These are phyloP conservation scores for Fusarium fujikuroi DNA, from an alignment of 2,329 filamentous ascomycete genomes.

Conservation along the genomic window DNA sequence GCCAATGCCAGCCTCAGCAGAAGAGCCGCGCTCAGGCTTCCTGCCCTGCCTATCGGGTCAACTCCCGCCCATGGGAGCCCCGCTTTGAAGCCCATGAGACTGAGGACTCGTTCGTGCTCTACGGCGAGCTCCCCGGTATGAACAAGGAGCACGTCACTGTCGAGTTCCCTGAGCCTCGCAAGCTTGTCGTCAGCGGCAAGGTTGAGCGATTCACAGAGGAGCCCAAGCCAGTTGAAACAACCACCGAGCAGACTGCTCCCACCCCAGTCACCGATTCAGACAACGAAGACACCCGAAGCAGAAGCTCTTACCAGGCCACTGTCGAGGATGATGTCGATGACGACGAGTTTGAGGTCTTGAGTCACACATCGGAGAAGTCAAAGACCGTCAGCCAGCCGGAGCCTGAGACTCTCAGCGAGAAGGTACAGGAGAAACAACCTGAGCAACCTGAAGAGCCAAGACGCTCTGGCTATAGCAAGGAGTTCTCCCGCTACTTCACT, in stretches of 20 bases:
- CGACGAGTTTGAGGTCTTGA: conserved; percentile 24
- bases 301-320: conserved; percentile 23
- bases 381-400: neutral
- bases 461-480: conserved; percentile 53
- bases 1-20: conserved; percentile 20
- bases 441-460: conserved; percentile 49
- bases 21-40: conserved; percentile 38
- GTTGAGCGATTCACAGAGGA: conserved; percentile 65
- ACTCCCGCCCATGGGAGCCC: conserved; percentile 11
- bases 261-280: neutral
- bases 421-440: neutral
- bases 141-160: conserved; percentile 76
- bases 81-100: conserved; percentile 36
- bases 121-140: conserved; percentile 80
- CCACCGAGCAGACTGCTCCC: neutral
- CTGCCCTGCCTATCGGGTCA: neutral
- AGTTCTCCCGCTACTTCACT: conserved; percentile 72
- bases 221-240: neutral
- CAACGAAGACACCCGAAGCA: conserved; percentile 21
- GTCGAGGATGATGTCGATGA: conserved; percentile 23
- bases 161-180: conserved; percentile 78
- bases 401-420: neutral
- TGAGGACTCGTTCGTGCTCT: conserved; percentile 72
- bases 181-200: conserved; percentile 73
- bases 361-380: conserved; percentile 15